A percentile compares a stretch with the other conserved stretches of the same genome.
These are phyloP conservation scores for Cercophora samala DNA, from an alignment of 495 filamentous ascomycete species.

Conservation along the genomic window DNA sequence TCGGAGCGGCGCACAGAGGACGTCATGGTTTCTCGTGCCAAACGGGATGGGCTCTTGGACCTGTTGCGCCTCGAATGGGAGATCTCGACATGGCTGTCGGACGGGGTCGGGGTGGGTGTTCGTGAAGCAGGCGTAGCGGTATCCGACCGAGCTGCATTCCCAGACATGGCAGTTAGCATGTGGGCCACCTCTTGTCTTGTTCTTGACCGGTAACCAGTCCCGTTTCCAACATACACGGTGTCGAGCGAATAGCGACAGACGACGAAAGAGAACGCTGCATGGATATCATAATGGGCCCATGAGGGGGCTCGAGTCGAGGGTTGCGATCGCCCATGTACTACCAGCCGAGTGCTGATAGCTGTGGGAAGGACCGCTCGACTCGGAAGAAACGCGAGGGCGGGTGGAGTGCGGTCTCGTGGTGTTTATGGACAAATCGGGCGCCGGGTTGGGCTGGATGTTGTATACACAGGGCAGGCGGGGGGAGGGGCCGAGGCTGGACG, in stretches of 20 bases:
- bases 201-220: neutral
- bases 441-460: neutral
- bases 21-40: constrained; percentile 35
- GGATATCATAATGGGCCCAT: constrained; percentile 53
- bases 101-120: constrained; percentile 43
- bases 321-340: constrained; percentile 33
- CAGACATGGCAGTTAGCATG: constrained; percentile 36
- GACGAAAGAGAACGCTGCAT: constrained; percentile 54
- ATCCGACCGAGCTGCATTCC: constrained; percentile 29
- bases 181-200: constrained; percentile 12
- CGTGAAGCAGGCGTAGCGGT: constrained; percentile 37
- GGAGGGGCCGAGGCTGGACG: constrained; percentile 8
- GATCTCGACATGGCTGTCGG: constrained; percentile 44
- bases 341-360: constrained; percentile 22
- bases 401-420: neutral
- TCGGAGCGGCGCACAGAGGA: constrained; percentile 35
- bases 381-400: neutral
- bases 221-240: constrained; percentile 46
- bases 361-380: constrained; percentile 15
- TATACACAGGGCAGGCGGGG: neutral
- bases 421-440: neutral
- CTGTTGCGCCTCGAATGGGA: constrained; percentile 39
- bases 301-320: constrained; percentile 23
- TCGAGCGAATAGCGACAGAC: constrained; percentile 50
- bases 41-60: constrained; percentile 43